Percentiles rank a stretch among this genome's conserved stretches.
These are phyloP conservation scores for Pythium graminicola DNA, from an alignment of 352 stramenopile species.

Conservation along the genomic window DNA sequence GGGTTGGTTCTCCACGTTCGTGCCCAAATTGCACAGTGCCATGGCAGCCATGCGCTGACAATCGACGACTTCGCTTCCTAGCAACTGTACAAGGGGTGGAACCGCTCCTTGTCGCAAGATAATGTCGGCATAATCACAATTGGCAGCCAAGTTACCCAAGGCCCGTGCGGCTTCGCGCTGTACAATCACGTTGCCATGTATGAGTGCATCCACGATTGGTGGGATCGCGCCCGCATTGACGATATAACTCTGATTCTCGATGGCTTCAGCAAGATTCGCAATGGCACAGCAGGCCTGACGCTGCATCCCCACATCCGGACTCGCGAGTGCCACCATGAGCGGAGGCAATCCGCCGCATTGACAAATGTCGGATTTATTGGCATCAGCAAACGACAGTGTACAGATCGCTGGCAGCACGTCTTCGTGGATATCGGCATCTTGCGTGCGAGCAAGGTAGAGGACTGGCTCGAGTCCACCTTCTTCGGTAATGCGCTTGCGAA, in stretches of 20 bases:
- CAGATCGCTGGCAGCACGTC: slow-evolving; percentile 90
- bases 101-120: slow-evolving; percentile 87
- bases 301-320: slow-evolving; percentile 71
- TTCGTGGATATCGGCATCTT: slow-evolving; percentile 88
- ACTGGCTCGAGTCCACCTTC: slow-evolving; percentile 94
- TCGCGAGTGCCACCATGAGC: slow-evolving; percentile 77
- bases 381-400: slow-evolving; percentile 88
- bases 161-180: slow-evolving; percentile 91
- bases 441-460: slow-evolving; percentile 92
- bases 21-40: slow-evolving; percentile 93
- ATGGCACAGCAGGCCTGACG: slow-evolving; percentile 92
- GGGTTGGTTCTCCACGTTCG: slow-evolving; percentile 91
- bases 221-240: slow-evolving; percentile 86
- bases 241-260: slow-evolving; percentile 91
- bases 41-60: slow-evolving; percentile 95
- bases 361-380: slow-evolving; percentile 94
- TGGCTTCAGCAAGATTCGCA: slow-evolving; percentile 92
- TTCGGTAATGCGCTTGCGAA: slow-evolving; percentile 92
- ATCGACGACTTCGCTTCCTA: slow-evolving; percentile 86
- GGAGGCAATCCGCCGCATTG: slow-evolving; percentile 88
- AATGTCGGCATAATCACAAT: slow-evolving; percentile 92
- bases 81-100: slow-evolving; percentile 77
- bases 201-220: slow-evolving; percentile 76
- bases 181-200: slow-evolving; percentile 66
- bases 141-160: slow-evolving; percentile 92